Evolutionary conservation across 163 green algal genomes (phyloP), one percentile per base, ranked within the genome.

Genomic region (Scenedesmus sp.): DNA sequence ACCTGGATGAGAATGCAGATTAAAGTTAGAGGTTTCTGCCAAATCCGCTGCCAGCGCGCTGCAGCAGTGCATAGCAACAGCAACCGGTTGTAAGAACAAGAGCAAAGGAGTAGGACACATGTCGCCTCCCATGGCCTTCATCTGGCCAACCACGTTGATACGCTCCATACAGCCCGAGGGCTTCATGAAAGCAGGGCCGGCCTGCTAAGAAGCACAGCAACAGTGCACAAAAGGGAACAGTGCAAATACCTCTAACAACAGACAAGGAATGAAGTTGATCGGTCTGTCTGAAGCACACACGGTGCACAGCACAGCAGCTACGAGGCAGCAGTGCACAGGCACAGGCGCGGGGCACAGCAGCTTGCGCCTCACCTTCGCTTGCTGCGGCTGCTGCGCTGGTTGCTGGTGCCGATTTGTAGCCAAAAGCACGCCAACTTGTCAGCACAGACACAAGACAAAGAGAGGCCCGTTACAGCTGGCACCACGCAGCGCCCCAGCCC

Each of bases 131-230:
- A 97, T 92, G 55, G 94, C 94, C 34, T 94, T 79, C 90, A 97
- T 82, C 66, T 93, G 91, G 59, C 96, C 95, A 4, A 88, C 55
- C 23, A 86, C 92, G n/a, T 92, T 92, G 67, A 97, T 88, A 23
- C 96, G 95, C 70, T 97, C 95, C 82, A 97, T 96, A 13, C 96
- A 93, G 1, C 94, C 94, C 9, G 94, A 97, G 4, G 94, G 93
- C 83, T 94, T 94, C 52, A 96, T 85, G 64, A 81, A 92, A 20
- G 67, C 67, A 34, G 18, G 18, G 7, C 16, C 26, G 67, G 3
- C 67, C 34, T 64, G 59, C 59, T 64, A 64, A 64, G 34, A 46
- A 46, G 34, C 59, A 64, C n/a, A 84, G 54, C 26, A 64, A 70
- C 7, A 86, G 79, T 26, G 26, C 8, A 26, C 56, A 55, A 23